Percentiles rank a stretch among this genome's conserved stretches.
phyloP scores from a whole-genome alignment of 73 alveolate genomes.

The Blepharisma stoltei region DNA sequence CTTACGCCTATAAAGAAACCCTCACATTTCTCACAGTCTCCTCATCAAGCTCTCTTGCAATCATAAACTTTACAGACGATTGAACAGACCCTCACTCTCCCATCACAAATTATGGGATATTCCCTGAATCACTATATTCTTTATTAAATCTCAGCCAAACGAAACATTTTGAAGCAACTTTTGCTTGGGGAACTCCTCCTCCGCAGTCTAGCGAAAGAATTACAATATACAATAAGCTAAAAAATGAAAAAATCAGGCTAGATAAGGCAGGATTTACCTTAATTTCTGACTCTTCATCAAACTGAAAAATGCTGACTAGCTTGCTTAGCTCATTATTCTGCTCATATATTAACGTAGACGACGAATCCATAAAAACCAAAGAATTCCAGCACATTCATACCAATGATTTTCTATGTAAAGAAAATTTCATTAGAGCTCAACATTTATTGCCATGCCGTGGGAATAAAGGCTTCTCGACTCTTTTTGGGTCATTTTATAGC shows the following conservation, averaged over 20 bases:
- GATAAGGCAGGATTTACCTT: conserved; percentile 25
- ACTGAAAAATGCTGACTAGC: too few relatives aligned
- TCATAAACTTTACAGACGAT: neutral
- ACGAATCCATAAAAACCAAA: too few relatives aligned
- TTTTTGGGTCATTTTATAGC: too few relatives aligned
- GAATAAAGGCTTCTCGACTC: too few relatives aligned
- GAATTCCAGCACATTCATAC: too few relatives aligned
- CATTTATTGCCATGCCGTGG: too few relatives aligned
- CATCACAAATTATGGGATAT: neutral
- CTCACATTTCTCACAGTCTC: neutral
- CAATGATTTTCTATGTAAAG: too few relatives aligned
- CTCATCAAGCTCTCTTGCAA: neutral
- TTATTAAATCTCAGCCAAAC: neutral
- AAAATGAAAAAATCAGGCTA: neutral
- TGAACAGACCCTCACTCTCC: neutral
- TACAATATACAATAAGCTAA: neutral
- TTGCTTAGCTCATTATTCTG: too few relatives aligned
- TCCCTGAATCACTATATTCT: neutral
- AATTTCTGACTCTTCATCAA: neutral
- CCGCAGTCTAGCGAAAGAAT: neutral
- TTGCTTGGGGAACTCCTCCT: neutral
- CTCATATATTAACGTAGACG: too few relatives aligned
- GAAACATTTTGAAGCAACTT: neutral
- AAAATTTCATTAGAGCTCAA: too few relatives aligned
- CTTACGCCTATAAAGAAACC: neutral